Percentiles rank a stretch among this genome's conserved stretches.
phyloP scores from a whole-genome alignment of 257 asterid species.

The Solanum pinnatisectum region DNA sequence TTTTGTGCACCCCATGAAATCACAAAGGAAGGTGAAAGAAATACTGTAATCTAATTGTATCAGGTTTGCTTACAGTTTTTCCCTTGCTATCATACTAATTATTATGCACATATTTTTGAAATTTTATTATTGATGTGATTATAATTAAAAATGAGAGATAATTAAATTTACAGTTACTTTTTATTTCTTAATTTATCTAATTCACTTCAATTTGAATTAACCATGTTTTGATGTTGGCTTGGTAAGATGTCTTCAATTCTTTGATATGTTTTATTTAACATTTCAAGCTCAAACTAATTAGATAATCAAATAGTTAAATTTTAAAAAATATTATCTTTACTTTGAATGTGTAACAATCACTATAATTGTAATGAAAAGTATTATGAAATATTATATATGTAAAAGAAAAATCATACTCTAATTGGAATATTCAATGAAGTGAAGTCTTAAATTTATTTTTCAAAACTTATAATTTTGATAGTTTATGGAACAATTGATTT shows the following conservation, averaged over 20 bases:
- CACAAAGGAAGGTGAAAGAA: background rate
- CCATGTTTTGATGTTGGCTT: no score
- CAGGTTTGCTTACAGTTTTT: background rate
- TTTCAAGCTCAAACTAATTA: background rate
- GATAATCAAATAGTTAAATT: accelerated
- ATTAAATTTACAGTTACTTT: no score
- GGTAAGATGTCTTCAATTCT: background rate
- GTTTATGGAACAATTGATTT: background rate
- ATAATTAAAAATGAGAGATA: no score
- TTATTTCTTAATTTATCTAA: no score
- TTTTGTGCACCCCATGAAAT: background rate
- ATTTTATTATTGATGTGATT: background rate
- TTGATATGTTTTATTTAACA: background rate
- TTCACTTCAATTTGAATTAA: no score
- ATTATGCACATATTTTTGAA: background rate
- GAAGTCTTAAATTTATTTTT: background rate
- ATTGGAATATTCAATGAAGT: background rate
- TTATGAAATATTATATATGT: no score
- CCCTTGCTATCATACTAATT: background rate
- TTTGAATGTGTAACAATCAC: no score
- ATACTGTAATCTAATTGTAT: background rate
- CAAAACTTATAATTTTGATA: background rate
- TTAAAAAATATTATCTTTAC: no score
- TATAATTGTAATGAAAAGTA: no score
- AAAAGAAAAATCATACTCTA: no score